Conservation (phyloP, 2,329 filamentous ascomycete genomes). For the Apiospora arundinis region DNA sequence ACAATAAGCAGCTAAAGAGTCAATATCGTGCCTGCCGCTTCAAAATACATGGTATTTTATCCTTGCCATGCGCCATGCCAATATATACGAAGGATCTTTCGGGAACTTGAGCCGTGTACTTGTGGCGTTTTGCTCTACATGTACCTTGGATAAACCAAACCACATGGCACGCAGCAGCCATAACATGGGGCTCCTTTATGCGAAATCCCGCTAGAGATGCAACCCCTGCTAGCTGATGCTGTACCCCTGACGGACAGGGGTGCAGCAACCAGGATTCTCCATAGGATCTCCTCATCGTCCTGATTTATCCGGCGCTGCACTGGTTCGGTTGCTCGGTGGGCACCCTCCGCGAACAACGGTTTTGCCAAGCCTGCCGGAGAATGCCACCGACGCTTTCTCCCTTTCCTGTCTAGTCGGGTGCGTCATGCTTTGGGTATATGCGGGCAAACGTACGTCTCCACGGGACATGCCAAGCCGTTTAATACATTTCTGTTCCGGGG, state of each 20-base stretch:
- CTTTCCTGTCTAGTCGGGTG: background rate
- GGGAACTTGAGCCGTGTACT: background rate
- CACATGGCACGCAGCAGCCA: too few relatives aligned
- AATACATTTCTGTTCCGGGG: background rate
- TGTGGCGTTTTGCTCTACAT: background rate
- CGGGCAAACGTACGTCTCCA: background rate
- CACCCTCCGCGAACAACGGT: background rate
- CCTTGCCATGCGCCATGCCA: too few relatives aligned
- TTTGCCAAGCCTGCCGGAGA: background rate
- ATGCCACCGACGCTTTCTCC: background rate
- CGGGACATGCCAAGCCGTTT: constrained; percentile 8
- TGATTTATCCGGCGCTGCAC: background rate
- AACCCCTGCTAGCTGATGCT: background rate
- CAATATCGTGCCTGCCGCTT: too few relatives aligned
- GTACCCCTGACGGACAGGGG: background rate
- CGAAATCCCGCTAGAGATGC: background rate
- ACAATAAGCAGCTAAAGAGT: too few relatives aligned
- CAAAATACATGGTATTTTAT: too few relatives aligned
- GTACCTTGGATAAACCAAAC: too few relatives aligned
- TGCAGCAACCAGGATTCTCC: background rate
- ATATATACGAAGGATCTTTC: too few relatives aligned
- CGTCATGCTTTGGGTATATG: background rate
- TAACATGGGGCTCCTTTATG: background rate
- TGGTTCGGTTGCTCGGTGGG: background rate
- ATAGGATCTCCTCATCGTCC: background rate